Evolutionary conservation across 2,329 filamentous ascomycete genomes (phyloP).

Genomic region (Aaosphaeria arxii): DNA sequence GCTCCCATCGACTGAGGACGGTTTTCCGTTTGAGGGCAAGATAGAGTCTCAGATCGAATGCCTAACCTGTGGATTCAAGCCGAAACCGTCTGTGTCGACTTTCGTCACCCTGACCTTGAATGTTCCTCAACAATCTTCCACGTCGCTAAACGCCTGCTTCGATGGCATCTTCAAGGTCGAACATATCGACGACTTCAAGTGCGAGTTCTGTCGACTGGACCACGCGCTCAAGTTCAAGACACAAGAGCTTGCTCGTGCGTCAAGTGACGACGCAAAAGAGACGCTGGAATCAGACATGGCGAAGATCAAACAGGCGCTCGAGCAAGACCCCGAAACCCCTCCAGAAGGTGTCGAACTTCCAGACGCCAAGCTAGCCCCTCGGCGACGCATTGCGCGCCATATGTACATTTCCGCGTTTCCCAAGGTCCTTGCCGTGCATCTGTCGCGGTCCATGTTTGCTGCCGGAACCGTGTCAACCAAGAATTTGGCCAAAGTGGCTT

Average conservation of each 20-base stretch:
- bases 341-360: conserved; percentile 73
- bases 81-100: conserved; percentile 74
- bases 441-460: conserved; percentile 91
- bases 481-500: conserved; percentile 90
- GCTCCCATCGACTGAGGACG: conserved; percentile 52
- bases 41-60: conserved; percentile 96
- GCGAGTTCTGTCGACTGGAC: conserved; percentile 84
- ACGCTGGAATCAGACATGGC: conserved; percentile 58
- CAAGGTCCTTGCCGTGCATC: conserved; percentile 84
- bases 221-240: conserved; percentile 69
- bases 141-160: conserved; percentile 82
- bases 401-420: conserved; percentile 86
- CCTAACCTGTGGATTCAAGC: conserved; percentile 83
- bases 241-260: conserved; percentile 52
- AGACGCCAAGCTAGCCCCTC: conserved; percentile 70
- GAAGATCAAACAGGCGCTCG: conserved; percentile 66
- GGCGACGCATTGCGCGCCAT: conserved; percentile 80
- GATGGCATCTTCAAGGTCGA: conserved; percentile 94
- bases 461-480: conserved; percentile 74
- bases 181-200: conserved; percentile 95
- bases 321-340: conserved; percentile 76
- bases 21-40: conserved; percentile 88
- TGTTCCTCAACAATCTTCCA: conserved; percentile 76
- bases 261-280: conserved; percentile 37
- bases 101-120: conserved; percentile 92